phyloP scores from a whole-genome alignment of 805 yeast species.

The Tetrapisispora namnaoensis region DNA sequence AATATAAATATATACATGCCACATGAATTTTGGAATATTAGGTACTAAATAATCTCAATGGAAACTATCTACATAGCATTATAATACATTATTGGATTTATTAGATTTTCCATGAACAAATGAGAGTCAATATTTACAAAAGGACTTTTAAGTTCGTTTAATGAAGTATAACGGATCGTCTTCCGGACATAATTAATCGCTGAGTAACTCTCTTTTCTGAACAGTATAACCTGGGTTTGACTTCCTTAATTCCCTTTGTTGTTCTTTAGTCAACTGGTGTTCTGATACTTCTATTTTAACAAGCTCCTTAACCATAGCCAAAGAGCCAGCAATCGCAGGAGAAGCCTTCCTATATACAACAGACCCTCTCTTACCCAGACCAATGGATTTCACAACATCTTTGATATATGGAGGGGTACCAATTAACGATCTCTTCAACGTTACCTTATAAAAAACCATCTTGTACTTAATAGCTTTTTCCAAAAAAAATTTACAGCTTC shows the following conservation, averaged over 20 bases:
- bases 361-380: slow-evolving; percentile 65
- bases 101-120: not conserved
- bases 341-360: slow-evolving; percentile 62
- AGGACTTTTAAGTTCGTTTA: not conserved
- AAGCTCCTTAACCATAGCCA: slow-evolving; percentile 74
- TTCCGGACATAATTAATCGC: not conserved
- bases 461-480: not conserved
- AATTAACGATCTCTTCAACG: slow-evolving; percentile 72
- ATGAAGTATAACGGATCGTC: not conserved
- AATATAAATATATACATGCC: slow-evolving; percentile 2
- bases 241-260: slow-evolving; percentile 48
- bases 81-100: not conserved
- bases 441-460: slow-evolving; percentile 45
- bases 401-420: slow-evolving; percentile 68
- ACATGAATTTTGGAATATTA: slow-evolving; percentile 1
- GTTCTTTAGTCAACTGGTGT: slow-evolving; percentile 37
- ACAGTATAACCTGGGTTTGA: slow-evolving; percentile 56
- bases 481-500: too few relatives aligned
- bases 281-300: slow-evolving; percentile 71
- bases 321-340: slow-evolving; percentile 77
- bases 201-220: slow-evolving; percentile 26
- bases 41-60: too few relatives aligned
- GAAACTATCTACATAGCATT: too few relatives aligned
- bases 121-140: not conserved
- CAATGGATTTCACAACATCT: slow-evolving; percentile 59